phyloP scores from a whole-genome alignment of 306 rosid species.

The Dalbergia oliveri region DNA sequence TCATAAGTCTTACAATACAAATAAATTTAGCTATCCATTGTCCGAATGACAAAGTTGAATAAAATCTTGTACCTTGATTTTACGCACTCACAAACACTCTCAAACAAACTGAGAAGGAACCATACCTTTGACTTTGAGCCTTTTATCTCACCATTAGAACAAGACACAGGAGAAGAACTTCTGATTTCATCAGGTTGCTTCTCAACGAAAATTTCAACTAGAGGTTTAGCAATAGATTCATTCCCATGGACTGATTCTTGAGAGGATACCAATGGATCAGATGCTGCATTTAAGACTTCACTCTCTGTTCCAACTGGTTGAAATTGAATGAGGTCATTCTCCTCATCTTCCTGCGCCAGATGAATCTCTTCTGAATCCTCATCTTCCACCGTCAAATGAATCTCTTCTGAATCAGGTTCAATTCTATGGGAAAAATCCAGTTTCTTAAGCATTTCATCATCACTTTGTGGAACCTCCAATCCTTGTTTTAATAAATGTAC shows the following conservation, averaged over 20 bases:
- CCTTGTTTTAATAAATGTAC: conserved; percentile 70
- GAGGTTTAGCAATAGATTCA: conserved; percentile 39
- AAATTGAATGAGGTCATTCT: conserved; percentile 48
- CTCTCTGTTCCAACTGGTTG: conserved; percentile 39
- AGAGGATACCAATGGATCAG: conserved; percentile 49
- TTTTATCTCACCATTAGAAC: conserved; percentile 42
- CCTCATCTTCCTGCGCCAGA: conserved; percentile 36
- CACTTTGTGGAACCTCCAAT: conserved; percentile 51
- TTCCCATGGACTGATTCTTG: conserved; percentile 42
- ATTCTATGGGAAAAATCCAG: conserved; percentile 34
- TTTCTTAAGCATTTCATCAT: conserved; percentile 46
- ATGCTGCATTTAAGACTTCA: conserved; percentile 37
- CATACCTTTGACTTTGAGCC: conserved; percentile 56
- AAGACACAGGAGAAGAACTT: conserved; percentile 37
- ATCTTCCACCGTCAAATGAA: conserved; percentile 36
- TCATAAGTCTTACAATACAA: neutral
- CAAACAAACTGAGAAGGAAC: conserved; percentile 23
- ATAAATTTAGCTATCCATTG: neutral
- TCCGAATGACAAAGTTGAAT: conserved; percentile 5
- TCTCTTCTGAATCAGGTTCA: conserved; percentile 55
- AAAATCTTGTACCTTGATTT: conserved; percentile 4
- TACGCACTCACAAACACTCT: neutral
- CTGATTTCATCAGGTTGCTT: conserved; percentile 45
- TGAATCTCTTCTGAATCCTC: conserved; percentile 48
- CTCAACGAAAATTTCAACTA: conserved; percentile 25